These are phyloP conservation scores for Ustilago hordei DNA, from an alignment of 1,284 basidiomycete species.

Conservation along the genomic window DNA sequence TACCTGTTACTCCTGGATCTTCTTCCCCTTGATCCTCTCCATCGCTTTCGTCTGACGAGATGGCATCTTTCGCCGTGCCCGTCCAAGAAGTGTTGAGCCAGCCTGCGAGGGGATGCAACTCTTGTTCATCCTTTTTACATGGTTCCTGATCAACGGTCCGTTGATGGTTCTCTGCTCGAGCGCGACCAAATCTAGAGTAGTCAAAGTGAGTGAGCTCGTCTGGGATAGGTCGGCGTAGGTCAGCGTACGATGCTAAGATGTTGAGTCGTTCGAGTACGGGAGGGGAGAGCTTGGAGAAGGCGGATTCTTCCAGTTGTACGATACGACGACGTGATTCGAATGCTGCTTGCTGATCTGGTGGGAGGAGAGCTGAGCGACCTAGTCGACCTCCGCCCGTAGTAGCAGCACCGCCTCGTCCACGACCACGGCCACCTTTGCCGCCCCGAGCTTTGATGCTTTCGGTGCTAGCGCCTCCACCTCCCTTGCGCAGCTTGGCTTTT, in stretches of 20 bases:
- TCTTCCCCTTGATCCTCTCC: conserved; percentile 2
- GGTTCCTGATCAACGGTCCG: conserved; percentile 18
- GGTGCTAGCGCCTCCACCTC: conserved; percentile 10
- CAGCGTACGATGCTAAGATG: conserved; percentile 50
- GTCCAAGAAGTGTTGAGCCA: conserved; percentile 20
- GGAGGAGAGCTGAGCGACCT: conserved; percentile 30
- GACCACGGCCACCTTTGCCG: conserved; percentile 19
- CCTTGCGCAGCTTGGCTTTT: conserved; percentile 41
- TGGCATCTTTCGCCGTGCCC: background rate
- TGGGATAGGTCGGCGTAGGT: conserved; percentile 42
- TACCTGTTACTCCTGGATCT: conserved; percentile 29
- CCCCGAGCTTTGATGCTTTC: conserved; percentile 19
- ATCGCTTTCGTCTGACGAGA: conserved; percentile 15
- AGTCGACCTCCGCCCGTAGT: conserved; percentile 13
- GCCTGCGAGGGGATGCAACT: conserved; percentile 34
- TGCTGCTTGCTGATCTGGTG: conserved; percentile 40
- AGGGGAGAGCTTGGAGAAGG: conserved; percentile 55
- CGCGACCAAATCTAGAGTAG: conserved; percentile 46
- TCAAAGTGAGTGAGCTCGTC: conserved; percentile 30
- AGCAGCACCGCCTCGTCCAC: conserved; percentile 18
- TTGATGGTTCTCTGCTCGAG: conserved; percentile 38
- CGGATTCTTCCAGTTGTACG: conserved; percentile 51
- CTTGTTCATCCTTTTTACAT: conserved; percentile 12
- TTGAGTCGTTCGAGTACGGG: conserved; percentile 54
- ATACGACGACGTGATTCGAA: conserved; percentile 42